A percentile compares a stretch with the other conserved stretches of the same genome.
These are phyloP conservation scores for Phytophthora melonis DNA, from an alignment of 352 stramenopile species.

Conservation along the genomic window DNA sequence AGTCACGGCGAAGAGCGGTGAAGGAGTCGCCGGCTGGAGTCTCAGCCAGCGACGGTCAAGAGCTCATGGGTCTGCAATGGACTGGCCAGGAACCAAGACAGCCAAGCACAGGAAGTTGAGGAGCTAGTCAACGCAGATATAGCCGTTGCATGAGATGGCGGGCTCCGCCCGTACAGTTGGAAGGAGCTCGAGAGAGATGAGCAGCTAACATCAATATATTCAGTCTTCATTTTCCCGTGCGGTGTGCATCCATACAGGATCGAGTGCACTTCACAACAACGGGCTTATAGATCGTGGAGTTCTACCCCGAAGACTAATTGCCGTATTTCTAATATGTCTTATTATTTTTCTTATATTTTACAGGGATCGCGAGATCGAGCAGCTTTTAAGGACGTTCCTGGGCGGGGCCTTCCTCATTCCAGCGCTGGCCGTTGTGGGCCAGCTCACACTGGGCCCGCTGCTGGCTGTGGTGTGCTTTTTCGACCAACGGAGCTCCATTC, in stretches of 20 bases:
- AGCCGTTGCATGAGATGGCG: too few species aligned
- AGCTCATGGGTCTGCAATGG: too few species aligned
- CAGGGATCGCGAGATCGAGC: slow-evolving; percentile 69
- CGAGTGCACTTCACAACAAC: not conserved
- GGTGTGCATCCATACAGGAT: not conserved
- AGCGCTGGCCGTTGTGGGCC: slow-evolving; percentile 48
- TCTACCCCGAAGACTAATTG: slow-evolving; percentile 12
- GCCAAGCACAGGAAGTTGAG: too few species aligned
- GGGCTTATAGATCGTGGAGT: not conserved
- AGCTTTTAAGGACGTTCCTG: slow-evolving; percentile 66
- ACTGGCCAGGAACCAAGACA: too few species aligned
- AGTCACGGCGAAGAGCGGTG: too few species aligned
- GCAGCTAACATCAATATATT: not conserved
- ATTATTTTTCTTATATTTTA: slow-evolving; percentile 1
- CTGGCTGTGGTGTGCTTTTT: slow-evolving; percentile 63
- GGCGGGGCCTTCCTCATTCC: slow-evolving; percentile 56
- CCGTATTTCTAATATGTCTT: slow-evolving; percentile 4
- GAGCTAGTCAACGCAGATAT: too few species aligned
- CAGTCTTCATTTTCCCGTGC: not conserved
- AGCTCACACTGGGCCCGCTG: slow-evolving; percentile 52
- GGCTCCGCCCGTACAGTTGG: too few species aligned
- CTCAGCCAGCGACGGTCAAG: too few species aligned
- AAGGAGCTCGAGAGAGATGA: too few species aligned
- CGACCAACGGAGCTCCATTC: slow-evolving; percentile 57
- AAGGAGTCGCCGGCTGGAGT: too few species aligned